Base-by-base conservation (phyloP, 2,329 filamentous ascomycete species). In the Aureobasidium sp. region DNA sequence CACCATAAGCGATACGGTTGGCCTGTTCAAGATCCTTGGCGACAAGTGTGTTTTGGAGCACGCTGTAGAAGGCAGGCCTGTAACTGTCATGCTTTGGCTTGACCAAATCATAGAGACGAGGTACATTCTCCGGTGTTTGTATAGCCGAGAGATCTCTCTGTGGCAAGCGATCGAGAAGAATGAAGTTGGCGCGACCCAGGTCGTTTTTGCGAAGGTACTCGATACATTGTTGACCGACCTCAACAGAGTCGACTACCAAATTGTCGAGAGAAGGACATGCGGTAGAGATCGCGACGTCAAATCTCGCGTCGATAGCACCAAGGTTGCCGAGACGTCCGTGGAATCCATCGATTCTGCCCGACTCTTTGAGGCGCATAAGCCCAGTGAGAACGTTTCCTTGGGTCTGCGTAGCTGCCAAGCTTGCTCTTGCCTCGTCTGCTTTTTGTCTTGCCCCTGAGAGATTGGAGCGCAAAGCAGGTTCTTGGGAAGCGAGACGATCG, bases 151-250 rank as follows among this genome's bases (percentile, higher is more conserved):
- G 78, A 69, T 96, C 90, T 58, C 90, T 85, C 36, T 83, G 80
- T 27, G 91, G 85, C 53, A 97, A 80, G 71, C 93, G 91, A 74
- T 99, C 91, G 17, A 99, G 82, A 67, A 94, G 90, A 70, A 99
- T 97, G 74, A 99, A 97, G 77, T 97, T 97, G 64, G 92, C 94
- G 69, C 95, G 87, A 14, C 94, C 94, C 3, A 99, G 86, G 68
- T 97, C 97, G 69, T 96, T 99, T 80, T 97, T 99, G 62, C 94
- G 87, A 14, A 99, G 82, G 71, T 99, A 94, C 71, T 97, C 94
- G 66, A 99, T 97, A 74, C 95, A 99, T 73, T 97, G 92, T 75
- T 99, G 94, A 66, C 92, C 94, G 63, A 91, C 90, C 70, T 97
- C 94, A 15, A 97, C 93, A 0, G 90, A 92, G 69, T 97, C 94